Evolutionary conservation across 2,329 filamentous ascomycete genomes (phyloP).

Genomic region (Graphiopsis chlorocephala): DNA sequence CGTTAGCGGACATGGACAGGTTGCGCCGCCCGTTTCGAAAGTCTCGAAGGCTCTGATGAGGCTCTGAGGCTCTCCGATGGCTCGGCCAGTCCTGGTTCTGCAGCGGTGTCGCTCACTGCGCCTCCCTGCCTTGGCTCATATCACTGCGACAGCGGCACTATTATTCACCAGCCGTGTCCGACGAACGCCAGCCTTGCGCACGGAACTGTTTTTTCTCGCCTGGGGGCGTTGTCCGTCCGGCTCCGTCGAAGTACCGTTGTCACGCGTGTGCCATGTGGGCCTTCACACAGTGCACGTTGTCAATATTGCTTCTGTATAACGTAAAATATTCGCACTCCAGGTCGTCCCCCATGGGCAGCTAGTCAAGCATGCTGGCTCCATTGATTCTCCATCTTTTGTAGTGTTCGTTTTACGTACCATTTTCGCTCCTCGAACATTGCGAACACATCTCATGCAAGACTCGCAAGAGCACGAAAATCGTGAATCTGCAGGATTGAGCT

Average conservation of each 20-base stretch:
- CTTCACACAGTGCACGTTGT: background rate
- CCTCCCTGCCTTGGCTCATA: background rate
- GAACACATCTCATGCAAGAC: background rate
- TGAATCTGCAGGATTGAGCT: background rate
- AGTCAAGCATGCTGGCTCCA: background rate
- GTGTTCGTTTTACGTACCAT: background rate
- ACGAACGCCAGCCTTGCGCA: background rate
- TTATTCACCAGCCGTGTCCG: background rate
- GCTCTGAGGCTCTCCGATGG: background rate
- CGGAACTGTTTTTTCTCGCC: background rate
- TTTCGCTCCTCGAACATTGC: background rate
- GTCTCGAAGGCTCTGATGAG: conserved; percentile 1
- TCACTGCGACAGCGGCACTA: conserved; percentile 7
- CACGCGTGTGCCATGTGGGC: conserved; percentile 1
- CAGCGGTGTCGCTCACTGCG: background rate
- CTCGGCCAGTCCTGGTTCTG: background rate
- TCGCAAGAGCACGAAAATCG: background rate
- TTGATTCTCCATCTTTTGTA: background rate
- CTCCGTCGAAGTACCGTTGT: background rate
- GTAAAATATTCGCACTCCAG: background rate
- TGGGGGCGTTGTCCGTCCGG: no score
- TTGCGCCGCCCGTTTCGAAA: background rate
- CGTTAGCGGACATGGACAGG: background rate
- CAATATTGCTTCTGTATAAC: background rate
- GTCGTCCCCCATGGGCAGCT: conserved; percentile 5